Conservation (phyloP, 495 filamentous ascomycete genomes). For the Sporormia fimetaria region DNA sequence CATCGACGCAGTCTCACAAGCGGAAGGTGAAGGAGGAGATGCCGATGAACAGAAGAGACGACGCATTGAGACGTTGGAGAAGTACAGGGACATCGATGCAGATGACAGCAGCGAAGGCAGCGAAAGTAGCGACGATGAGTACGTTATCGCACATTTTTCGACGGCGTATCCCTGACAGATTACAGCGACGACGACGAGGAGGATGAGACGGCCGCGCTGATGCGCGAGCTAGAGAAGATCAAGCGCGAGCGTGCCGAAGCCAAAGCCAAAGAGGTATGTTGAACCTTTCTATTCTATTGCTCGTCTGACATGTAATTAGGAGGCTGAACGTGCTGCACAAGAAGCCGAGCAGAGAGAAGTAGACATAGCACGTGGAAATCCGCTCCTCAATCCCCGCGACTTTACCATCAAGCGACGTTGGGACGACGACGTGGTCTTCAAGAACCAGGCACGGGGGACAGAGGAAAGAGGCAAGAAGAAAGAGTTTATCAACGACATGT, state of each 20-base stretch:
- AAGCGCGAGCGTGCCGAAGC: conserved; percentile 79
- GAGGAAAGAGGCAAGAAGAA: conserved; percentile 82
- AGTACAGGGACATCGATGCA: conserved; percentile 80
- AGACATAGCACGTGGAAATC: conserved; percentile 88
- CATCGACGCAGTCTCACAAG: conserved; percentile 40
- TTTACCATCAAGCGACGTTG: conserved; percentile 64
- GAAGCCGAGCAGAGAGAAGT: conserved; percentile 75
- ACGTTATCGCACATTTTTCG: conserved; percentile 5
- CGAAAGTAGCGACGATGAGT: conserved; percentile 62
- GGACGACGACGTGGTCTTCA: conserved; percentile 99
- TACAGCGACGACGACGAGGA: conserved; percentile 57
- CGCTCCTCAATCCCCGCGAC: conserved; percentile 68
- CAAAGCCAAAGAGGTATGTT: conserved; percentile 62
- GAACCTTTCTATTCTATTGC: background rate
- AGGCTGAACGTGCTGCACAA: conserved; percentile 52
- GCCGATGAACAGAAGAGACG: conserved; percentile 73
- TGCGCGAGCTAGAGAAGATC: conserved; percentile 90
- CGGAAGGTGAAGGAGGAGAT: conserved; percentile 43
- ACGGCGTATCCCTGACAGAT: conserved; percentile 6
- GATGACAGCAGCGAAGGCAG: conserved; percentile 51
- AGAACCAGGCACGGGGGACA: conserved; percentile 92
- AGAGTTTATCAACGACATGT: conserved; percentile 94
- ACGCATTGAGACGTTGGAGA: conserved; percentile 61
- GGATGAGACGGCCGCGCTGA: conserved; percentile 80
- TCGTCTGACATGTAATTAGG: conserved; percentile 23